Evolutionary conservation across 2,329 filamentous ascomycete genomes (phyloP).

Genomic region (Dothideomycetes sp.): DNA sequence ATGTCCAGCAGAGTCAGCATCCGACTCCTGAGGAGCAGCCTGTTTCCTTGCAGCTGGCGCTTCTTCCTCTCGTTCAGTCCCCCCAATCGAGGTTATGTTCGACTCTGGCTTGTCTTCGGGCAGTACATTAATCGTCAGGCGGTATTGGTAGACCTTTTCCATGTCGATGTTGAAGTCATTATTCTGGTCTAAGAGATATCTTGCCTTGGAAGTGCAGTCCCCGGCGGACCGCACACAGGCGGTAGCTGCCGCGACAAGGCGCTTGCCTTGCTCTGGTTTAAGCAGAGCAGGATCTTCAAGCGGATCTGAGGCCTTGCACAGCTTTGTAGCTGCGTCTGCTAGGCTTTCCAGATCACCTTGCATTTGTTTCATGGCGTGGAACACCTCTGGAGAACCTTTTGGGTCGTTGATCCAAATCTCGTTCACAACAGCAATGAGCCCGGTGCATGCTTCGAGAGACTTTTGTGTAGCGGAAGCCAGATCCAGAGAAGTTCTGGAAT

Average conservation of each 20-base stretch:
- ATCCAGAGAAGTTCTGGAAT: slow-evolving; percentile 82
- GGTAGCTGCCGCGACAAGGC: slow-evolving; percentile 68
- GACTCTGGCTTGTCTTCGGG: too few species aligned
- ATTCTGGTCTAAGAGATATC: slow-evolving; percentile 64
- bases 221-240: slow-evolving; percentile 82
- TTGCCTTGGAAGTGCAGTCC: slow-evolving; percentile 81
- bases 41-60: too few species aligned
- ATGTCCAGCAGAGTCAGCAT: too few species aligned
- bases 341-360: slow-evolving; percentile 70
- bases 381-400: slow-evolving; percentile 54
- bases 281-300: slow-evolving; percentile 67
- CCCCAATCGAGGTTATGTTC: too few species aligned
- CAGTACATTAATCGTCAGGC: too few species aligned
- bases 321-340: slow-evolving; percentile 69
- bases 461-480: slow-evolving; percentile 73
- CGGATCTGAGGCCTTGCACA: slow-evolving; percentile 57
- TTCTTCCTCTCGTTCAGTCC: too few species aligned
- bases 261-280: slow-evolving; percentile 66
- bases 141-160: not conserved
- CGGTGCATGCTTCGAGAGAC: slow-evolving; percentile 69
- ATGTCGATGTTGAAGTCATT: not conserved
- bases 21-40: too few species aligned
- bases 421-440: slow-evolving; percentile 69
- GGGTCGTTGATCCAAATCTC: slow-evolving; percentile 69
- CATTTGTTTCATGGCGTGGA: slow-evolving; percentile 62